Percentiles rank a stretch among this genome's conserved stretches.
phyloP scores from a whole-genome alignment of 805 yeast species.

The Priceomyces fermenticarens region DNA sequence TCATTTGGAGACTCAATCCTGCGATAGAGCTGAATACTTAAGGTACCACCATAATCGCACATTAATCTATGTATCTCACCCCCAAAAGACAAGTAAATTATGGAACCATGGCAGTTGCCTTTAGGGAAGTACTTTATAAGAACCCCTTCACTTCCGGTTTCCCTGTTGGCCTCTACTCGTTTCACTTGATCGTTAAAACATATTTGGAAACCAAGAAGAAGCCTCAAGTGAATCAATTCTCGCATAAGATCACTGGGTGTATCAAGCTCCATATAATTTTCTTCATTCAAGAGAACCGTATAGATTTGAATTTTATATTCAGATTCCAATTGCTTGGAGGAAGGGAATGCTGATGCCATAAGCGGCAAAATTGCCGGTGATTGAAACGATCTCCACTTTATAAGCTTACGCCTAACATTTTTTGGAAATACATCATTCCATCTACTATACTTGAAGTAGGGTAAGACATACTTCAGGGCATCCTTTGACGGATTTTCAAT shows the following conservation, averaged over 20 bases:
- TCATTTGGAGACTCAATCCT: conserved; percentile 11
- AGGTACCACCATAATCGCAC: conserved; percentile 65
- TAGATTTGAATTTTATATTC: conserved; percentile 83
- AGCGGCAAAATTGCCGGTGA: conserved; percentile 93
- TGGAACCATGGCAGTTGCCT: conserved; percentile 46
- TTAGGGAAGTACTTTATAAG: conserved; percentile 56
- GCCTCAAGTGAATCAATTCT: conserved; percentile 81
- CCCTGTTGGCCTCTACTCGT: conserved; percentile 59
- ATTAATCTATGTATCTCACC: conserved; percentile 84
- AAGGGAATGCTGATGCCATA: conserved; percentile 75
- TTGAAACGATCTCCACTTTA: conserved; percentile 90
- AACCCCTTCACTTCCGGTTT: conserved; percentile 54
- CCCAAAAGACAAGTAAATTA: conserved; percentile 72
- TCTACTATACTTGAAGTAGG: conserved; percentile 66
- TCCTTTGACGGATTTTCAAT: conserved; percentile 72
- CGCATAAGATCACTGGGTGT: conserved; percentile 62
- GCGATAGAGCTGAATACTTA: conserved; percentile 75
- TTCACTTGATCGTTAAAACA: conserved; percentile 70
- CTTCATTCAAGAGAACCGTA: conserved; percentile 65
- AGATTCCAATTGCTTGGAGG: conserved; percentile 59
- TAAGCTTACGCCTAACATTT: conserved; percentile 58
- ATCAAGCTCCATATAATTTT: conserved; percentile 49
- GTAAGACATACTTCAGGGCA: conserved; percentile 50
- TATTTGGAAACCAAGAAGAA: conserved; percentile 87
- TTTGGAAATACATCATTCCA: conserved; percentile 92